Conservation (phyloP, 2,329 filamentous ascomycete genomes). For the Penicillium griseofulvum region DNA sequence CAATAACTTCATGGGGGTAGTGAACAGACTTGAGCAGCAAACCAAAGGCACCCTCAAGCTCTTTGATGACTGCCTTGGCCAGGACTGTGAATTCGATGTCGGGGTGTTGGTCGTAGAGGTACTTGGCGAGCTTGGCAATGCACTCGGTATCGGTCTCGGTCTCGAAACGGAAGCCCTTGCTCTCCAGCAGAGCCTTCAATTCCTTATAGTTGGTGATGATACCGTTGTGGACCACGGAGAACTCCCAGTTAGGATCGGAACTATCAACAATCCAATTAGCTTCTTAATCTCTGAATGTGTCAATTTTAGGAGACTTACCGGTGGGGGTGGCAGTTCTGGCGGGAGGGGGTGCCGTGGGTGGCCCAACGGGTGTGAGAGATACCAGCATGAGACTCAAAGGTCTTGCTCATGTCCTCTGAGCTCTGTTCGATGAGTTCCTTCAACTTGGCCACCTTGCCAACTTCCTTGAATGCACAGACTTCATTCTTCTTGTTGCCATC, state of each 20-base stretch:
- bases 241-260: conserved; percentile 94
- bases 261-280: conserved; percentile 46
- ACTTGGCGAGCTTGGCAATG: conserved; percentile 98
- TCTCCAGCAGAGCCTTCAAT: conserved; percentile 84
- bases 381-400: conserved; percentile 96
- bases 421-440: conserved; percentile 85
- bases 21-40: conserved; percentile 97
- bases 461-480: conserved; percentile 96
- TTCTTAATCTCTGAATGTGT: not conserved
- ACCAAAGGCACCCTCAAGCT: conserved; percentile 96
- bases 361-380: conserved; percentile 99
- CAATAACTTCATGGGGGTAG: conserved; percentile 96
- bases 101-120: conserved; percentile 92
- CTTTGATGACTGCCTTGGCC: conserved; percentile 95
- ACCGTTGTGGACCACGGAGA: conserved; percentile 96
- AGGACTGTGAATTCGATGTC: conserved; percentile 94
- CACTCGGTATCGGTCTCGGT: conserved; percentile 99
- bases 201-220: conserved; percentile 99
- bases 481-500: conserved; percentile 99
- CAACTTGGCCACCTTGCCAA: conserved; percentile 97
- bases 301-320: conserved; percentile 58
- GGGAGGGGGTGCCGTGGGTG: conserved; percentile 91
- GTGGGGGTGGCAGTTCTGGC: conserved; percentile 97
- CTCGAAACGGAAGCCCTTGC: conserved; percentile 98
- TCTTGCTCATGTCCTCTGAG: conserved; percentile 81